Evolutionary conservation across 2,329 filamentous ascomycete genomes (phyloP), one percentile per base, ranked within the genome.

Genomic region (Aspergillus sp.): DNA sequence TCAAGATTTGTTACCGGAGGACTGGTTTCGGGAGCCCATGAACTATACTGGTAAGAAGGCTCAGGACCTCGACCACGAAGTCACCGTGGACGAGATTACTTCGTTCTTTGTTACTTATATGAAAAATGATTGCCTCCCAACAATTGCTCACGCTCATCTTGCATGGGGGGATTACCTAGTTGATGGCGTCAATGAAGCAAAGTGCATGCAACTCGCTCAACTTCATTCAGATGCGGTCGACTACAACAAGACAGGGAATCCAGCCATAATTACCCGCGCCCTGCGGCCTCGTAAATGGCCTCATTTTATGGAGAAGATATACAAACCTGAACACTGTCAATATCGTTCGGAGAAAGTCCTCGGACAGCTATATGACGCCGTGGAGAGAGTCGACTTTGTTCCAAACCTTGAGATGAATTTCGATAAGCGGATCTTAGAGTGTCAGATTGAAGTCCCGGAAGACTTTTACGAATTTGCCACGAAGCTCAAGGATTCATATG

Each of bases 171-270:
- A 99, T 68, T 72, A 65, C 8, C 76, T 83, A 4, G 66, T 74
- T 0, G 69, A 80, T 1, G 90, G 92, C 0, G 87, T 93, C 1
- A 87, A 86, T 64, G 81, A 87, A 62, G 65, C 78, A 0, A 86
- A 83, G 57, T 98, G 93, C 84, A 75, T 95, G 0, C 78, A 86
- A 51, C 80, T 98, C 4, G 92, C 93, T 3, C 78, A 83, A 8
- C 77, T 98, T 3, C 95, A 99, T 71, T 98, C 95, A 0, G 86
- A 87, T 65, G 93, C 95, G 0, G 95, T 99, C 1, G 95, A 99
- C 72, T 99, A 95, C 70, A 87, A 90, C 45, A 99, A 99, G 77
- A 93, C 91, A 1, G 95, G 95, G 0, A 82, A 88, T 9, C 84
- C 90, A 0, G 93, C 93, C 0, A 76, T 82, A 19, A 89, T 96